phyloP scores from a whole-genome alignment of 257 asterid genomes.

The Phtheirospermum japonicum region DNA sequence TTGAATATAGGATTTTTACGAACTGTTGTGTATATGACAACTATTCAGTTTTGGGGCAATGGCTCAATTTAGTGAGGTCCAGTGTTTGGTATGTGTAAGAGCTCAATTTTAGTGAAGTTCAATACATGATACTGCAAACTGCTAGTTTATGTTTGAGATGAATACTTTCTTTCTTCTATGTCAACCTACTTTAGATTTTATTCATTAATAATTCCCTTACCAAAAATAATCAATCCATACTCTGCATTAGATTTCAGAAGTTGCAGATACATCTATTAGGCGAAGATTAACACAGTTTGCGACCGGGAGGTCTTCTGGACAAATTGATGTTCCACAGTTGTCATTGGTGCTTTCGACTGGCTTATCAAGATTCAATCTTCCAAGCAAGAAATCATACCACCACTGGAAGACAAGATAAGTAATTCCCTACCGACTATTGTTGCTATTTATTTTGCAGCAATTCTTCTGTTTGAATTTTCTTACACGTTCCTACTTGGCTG shows the following conservation, averaged over 20 bases:
- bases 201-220: conserved; percentile 17
- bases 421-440: conserved; percentile 27
- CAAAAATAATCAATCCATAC: conserved; percentile 29
- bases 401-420: conserved; percentile 92
- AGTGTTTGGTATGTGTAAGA: not conserved
- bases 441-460: too few species aligned
- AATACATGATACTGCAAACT: not conserved
- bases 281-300: conserved; percentile 61
- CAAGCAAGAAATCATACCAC: conserved; percentile 61
- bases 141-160: not conserved
- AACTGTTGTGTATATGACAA: conserved; percentile 6
- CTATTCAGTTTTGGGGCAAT: conserved; percentile 4
- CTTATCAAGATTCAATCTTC: conserved; percentile 66
- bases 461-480: too few species aligned
- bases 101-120: conserved; percentile 6
- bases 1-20: not conserved
- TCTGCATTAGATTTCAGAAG: conserved; percentile 74
- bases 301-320: conserved; percentile 53
- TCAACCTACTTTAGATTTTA: conserved; percentile 9
- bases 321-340: conserved; percentile 73
- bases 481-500: too few species aligned
- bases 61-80: not conserved
- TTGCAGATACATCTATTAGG: conserved; percentile 58
- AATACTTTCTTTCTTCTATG: conserved; percentile 12
- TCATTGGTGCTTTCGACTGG: conserved; percentile 77